A percentile compares a stretch with the other conserved stretches of the same genome.
Conservation (phyloP, 129 eudicot species). For the Helianthus annuus region HanXRQr2.0-SUNRISE NC_035441.2:24245251-24245750, state of each 20-base stretch:
- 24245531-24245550: background rate
- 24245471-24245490: background rate
- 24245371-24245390: no score
- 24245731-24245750: background rate
- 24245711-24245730: background rate
- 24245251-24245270: no score
- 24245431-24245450: background rate
- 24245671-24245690: background rate
- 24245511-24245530: background rate
- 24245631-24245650: background rate
- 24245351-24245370: no score
- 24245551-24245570: no score
- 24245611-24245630: background rate
- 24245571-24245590: no score
- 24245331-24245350: no score
- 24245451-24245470: background rate
- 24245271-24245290: no score
- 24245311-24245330: no score
- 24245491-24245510: background rate
- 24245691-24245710: background rate
- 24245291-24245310: no score
- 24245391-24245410: no score
- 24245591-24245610: conserved; percentile 1
- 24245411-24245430: background rate
- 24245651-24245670: background rate